Evolutionary conservation across 2,329 filamentous ascomycete species (phyloP).

Genomic region (Pseudopyrenochaeta lycopersici): DNA sequence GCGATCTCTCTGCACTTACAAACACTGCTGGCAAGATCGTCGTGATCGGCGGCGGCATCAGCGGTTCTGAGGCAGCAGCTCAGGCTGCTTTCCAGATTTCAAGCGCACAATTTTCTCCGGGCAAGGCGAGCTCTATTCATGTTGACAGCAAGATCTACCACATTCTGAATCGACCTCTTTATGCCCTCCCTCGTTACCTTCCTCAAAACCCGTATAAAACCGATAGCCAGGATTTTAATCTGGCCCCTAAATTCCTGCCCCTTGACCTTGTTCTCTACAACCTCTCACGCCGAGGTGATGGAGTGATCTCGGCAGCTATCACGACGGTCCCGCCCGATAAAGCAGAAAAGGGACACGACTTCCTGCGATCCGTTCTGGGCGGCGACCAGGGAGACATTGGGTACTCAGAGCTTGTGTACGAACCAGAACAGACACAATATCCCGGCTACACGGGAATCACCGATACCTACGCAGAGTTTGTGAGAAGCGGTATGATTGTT

Average conservation of each 20-base stretch:
- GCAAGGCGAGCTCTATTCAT: conserved; percentile 30
- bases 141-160: conserved; percentile 69
- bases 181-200: conserved; percentile 70
- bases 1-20: conserved; percentile 28
- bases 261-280: conserved; percentile 79
- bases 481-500: conserved; percentile 66
- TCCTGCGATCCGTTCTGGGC: conserved; percentile 55
- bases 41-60: conserved; percentile 83
- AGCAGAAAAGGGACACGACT: conserved; percentile 64
- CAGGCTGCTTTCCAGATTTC: conserved; percentile 77
- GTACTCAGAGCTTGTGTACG: conserved; percentile 47
- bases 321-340: conserved; percentile 70
- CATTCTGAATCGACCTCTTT: conserved; percentile 73
- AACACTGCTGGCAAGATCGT: conserved; percentile 66
- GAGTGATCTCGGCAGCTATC: conserved; percentile 68
- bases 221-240: conserved; percentile 45
- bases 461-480: conserved; percentile 77
- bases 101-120: conserved; percentile 65
- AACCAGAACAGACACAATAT: conserved; percentile 55
- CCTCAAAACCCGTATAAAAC: conserved; percentile 41
- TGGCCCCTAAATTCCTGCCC: conserved; percentile 70
- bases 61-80: conserved; percentile 78
- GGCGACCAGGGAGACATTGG: conserved; percentile 54
- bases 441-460: conserved; percentile 75
- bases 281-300: conserved; percentile 66